Evolutionary conservation across 2,329 filamentous ascomycete genomes (phyloP).

Genomic region (Scedosporium apiospermum): DNA sequence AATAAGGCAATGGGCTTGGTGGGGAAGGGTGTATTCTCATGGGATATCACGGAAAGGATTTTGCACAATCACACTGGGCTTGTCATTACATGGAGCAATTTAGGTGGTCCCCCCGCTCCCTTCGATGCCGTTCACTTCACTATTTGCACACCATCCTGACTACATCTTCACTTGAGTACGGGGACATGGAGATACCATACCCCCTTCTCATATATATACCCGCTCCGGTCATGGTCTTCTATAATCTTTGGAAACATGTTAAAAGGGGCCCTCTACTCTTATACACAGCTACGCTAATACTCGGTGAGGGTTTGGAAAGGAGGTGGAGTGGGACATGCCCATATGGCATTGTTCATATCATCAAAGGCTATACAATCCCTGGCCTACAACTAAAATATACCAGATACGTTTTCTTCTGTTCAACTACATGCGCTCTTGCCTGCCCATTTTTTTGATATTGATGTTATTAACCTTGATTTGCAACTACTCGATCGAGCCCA

Average conservation of each 20-base stretch:
- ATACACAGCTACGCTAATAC: neutral
- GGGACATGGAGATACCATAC: neutral
- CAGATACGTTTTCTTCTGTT: constrained; percentile 7
- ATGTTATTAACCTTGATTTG: neutral
- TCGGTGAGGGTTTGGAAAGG: neutral
- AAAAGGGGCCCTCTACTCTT: neutral
- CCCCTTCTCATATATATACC: neutral
- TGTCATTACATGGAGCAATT: neutral
- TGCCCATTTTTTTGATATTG: too few species aligned
- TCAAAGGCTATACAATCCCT: neutral
- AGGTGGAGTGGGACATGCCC: neutral
- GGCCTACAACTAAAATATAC: constrained; percentile 2
- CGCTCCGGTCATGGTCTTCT: neutral
- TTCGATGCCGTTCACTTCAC: neutral
- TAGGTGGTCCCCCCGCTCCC: neutral
- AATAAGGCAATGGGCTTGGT: neutral
- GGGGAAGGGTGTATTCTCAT: neutral
- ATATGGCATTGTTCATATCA: neutral
- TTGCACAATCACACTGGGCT: neutral
- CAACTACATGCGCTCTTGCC: neutral
- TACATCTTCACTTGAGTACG: neutral
- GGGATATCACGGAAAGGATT: neutral
- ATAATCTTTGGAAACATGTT: neutral
- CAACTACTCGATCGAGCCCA: too few species aligned
- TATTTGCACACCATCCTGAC: neutral